Conservation (phyloP, 345 rosid genomes). For the Alliaria petiolata region DNA sequence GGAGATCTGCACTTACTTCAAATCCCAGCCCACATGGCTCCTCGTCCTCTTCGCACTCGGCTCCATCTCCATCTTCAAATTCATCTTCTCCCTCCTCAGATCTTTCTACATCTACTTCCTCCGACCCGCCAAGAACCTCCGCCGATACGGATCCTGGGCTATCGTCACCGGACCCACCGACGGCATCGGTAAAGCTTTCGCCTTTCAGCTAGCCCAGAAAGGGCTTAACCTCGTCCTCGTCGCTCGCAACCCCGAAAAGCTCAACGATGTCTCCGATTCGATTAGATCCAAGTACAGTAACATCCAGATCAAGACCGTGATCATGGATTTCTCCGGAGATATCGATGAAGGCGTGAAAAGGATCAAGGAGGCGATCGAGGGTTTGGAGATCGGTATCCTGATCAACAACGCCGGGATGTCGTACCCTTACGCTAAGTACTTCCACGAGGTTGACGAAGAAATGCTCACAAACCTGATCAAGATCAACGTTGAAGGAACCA, state of each 20-base stretch:
- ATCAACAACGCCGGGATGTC: slow-evolving; percentile 91
- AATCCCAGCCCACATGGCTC: slow-evolving; percentile 66
- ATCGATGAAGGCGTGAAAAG: slow-evolving; percentile 64
- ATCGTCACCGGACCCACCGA: slow-evolving; percentile 88
- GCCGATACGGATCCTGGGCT: slow-evolving; percentile 95
- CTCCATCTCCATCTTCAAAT: slow-evolving; percentile 49
- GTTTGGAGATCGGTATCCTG: slow-evolving; percentile 74
- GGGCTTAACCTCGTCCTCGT: slow-evolving; percentile 84
- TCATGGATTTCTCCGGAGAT: slow-evolving; percentile 86
- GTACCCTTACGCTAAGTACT: slow-evolving; percentile 89
- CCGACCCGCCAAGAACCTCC: slow-evolving; percentile 77
- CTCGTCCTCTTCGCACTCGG: slow-evolving; percentile 54
- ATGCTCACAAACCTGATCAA: slow-evolving; percentile 59
- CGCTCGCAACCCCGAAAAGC: slow-evolving; percentile 67
- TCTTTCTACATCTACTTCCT: slow-evolving; percentile 85
- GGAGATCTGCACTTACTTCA: slow-evolving; percentile 56
- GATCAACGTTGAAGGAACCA: slow-evolving; percentile 88
- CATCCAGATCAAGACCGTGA: slow-evolving; percentile 56
- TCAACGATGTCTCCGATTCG: slow-evolving; percentile 58
- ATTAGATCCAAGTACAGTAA: slow-evolving; percentile 48
- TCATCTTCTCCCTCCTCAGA: slow-evolving; percentile 37
- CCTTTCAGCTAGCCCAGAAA: slow-evolving; percentile 69
- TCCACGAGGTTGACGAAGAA: slow-evolving; percentile 82
- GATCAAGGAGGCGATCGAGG: slow-evolving; percentile 64
- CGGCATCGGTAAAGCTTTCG: slow-evolving; percentile 88